A percentile compares a stretch with the other conserved stretches of the same genome.
Conservation (phyloP, 208 protist species). For the Leptomonas seymouri region DNA sequence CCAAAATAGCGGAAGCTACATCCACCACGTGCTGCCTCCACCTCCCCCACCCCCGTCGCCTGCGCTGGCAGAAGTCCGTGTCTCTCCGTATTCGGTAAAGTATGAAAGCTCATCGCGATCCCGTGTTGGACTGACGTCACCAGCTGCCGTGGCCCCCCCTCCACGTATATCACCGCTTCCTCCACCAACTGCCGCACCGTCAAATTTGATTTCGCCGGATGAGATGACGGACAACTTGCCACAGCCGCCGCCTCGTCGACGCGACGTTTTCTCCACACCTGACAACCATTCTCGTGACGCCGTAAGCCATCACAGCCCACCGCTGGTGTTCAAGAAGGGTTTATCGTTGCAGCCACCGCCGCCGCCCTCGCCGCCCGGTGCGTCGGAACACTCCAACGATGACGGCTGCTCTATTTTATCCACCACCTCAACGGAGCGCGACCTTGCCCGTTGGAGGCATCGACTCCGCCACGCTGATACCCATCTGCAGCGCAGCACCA, state of each 20-base stretch:
- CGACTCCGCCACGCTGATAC: slow-evolving; percentile 1
- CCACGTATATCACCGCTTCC: background rate
- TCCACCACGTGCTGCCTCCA: slow-evolving; percentile 6
- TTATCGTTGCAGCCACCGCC: slow-evolving; percentile 11
- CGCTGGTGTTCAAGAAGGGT: background rate
- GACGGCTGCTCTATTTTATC: slow-evolving; percentile 14
- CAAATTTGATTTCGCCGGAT: slow-evolving; percentile 18
- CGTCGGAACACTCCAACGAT: background rate
- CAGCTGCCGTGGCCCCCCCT: background rate
- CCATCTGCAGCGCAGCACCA: background rate
- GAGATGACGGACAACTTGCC: slow-evolving; percentile 23
- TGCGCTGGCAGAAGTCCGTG: background rate
- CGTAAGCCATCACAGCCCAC: background rate
- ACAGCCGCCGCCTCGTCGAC: background rate
- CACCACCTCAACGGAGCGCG: slow-evolving; percentile 17
- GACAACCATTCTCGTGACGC: background rate
- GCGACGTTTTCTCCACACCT: too few species aligned
- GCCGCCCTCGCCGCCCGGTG: slow-evolving; percentile 1
- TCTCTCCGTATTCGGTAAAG: slow-evolving; percentile 1
- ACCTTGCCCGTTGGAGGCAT: slow-evolving; percentile 20
- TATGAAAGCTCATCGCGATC: slow-evolving; percentile 5
- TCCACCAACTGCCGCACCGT: background rate
- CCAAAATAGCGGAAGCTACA: slow-evolving; percentile 4
- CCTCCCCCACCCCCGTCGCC: slow-evolving; percentile 19
- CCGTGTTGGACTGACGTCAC: slow-evolving; percentile 3